These are phyloP conservation scores for Leccinum subatratum DNA, from an alignment of 1,284 basidiomycete genomes.

Conservation along the genomic window DNA sequence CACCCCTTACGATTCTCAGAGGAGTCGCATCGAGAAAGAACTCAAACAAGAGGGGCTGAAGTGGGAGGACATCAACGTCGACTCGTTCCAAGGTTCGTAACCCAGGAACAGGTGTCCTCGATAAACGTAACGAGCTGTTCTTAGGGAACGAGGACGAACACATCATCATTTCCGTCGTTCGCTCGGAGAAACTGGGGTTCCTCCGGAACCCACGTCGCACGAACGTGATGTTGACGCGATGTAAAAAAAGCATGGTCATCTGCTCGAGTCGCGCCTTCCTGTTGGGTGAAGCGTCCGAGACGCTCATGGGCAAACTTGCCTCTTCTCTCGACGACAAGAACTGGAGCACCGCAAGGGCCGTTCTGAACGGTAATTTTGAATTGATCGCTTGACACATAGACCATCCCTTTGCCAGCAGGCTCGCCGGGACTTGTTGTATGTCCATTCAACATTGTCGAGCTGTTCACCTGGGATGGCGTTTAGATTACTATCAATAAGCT, in stretches of 20 bases:
- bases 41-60: conserved; percentile 37
- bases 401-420: neutral
- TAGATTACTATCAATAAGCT: no score
- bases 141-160: conserved; percentile 41
- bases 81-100: conserved; percentile 57
- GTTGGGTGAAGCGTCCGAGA: conserved; percentile 31
- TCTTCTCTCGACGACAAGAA: conserved; percentile 31
- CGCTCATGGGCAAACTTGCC: conserved; percentile 49
- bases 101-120: conserved; percentile 15
- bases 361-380: conserved; percentile 5
- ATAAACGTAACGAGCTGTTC: conserved; percentile 15
- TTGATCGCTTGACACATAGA: no score
- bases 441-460: no score
- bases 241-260: conserved; percentile 54
- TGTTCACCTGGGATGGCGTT: no score
- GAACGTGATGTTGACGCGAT: conserved; percentile 69
- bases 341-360: conserved; percentile 35
- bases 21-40: no score
- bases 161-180: conserved; percentile 59
- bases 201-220: conserved; percentile 44
- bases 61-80: conserved; percentile 60
- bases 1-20: no score
- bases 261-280: conserved; percentile 48
- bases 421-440: no score
- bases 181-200: conserved; percentile 47